A percentile compares a stretch with the other conserved stretches of the same genome.
phyloP scores from a whole-genome alignment of 2,329 filamentous ascomycete species.

The Claviceps maximensis region DNA sequence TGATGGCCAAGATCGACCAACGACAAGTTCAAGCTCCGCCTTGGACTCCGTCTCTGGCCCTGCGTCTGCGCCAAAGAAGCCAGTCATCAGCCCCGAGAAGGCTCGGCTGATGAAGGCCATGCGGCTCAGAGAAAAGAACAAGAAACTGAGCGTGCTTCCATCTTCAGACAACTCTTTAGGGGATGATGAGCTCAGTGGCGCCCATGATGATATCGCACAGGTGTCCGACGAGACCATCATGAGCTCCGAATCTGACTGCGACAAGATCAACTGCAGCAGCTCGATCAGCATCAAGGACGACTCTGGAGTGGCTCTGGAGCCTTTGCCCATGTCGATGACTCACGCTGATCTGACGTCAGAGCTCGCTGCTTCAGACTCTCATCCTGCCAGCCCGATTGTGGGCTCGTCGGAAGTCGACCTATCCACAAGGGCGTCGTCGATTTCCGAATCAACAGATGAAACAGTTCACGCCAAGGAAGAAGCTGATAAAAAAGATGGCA shows the following conservation, averaged over 20 bases:
- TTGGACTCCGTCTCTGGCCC: constrained; percentile 24
- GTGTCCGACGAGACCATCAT: constrained; percentile 12
- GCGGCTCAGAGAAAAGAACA: constrained; percentile 76
- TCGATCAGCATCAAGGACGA: constrained; percentile 37
- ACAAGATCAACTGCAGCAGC: constrained; percentile 18
- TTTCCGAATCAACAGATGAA: constrained; percentile 50
- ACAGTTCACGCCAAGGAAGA: constrained; percentile 31
- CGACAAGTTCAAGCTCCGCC: constrained; percentile 32
- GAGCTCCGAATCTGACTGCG: constrained; percentile 12
- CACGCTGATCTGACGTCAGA: constrained; percentile 34
- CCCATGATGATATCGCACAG: constrained; percentile 4
- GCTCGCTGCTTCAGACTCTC: constrained; percentile 40
- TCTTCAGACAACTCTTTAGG: neutral
- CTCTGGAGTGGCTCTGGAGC: constrained; percentile 40
- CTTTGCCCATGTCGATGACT: constrained; percentile 22
- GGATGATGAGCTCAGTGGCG: constrained; percentile 8
- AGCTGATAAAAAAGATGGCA: constrained; percentile 7
- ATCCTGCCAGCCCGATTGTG: constrained; percentile 41
- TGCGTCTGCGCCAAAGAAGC: constrained; percentile 26
- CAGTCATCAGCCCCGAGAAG: constrained; percentile 72
- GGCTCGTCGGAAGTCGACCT: constrained; percentile 41
- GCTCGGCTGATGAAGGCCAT: constrained; percentile 86
- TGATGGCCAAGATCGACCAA: constrained; percentile 17
- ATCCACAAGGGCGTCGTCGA: constrained; percentile 50
- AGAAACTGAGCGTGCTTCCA: constrained; percentile 18